Evolutionary conservation across 2,329 filamentous ascomycete genomes (phyloP).

Genomic region (Aureobasidium sp.): DNA sequence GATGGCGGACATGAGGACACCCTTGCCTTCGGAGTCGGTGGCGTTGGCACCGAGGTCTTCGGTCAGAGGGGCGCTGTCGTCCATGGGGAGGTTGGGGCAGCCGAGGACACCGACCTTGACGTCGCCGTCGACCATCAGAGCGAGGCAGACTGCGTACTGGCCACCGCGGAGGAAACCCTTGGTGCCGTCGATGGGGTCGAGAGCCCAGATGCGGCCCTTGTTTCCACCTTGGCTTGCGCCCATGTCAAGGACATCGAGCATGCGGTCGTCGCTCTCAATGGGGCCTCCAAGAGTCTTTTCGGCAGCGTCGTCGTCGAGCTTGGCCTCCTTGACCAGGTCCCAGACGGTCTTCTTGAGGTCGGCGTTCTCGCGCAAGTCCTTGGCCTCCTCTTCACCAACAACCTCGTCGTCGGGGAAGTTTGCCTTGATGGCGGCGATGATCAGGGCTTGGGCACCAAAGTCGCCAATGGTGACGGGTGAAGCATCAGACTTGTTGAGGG

Average conservation of each 20-base stretch:
- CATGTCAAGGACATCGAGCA: constrained; percentile 50
- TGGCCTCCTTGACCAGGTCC: constrained; percentile 66
- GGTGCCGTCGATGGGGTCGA: constrained; percentile 96
- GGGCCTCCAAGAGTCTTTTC: constrained; percentile 62
- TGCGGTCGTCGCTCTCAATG: constrained; percentile 54
- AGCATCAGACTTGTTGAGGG: constrained; percentile 86
- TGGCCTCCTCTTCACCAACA: constrained; percentile 90
- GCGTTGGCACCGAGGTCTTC: constrained; percentile 66
- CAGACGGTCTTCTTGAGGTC: constrained; percentile 69
- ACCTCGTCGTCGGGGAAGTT: constrained; percentile 88
- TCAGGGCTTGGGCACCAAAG: constrained; percentile 93
- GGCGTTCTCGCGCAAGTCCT: constrained; percentile 62
- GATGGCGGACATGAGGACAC: constrained; percentile 82
- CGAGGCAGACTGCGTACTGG: constrained; percentile 94
- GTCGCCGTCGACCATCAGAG: constrained; percentile 82
- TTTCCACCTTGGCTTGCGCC: constrained; percentile 61
- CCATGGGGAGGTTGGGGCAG: constrained; percentile 88
- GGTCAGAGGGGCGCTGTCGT: constrained; percentile 64
- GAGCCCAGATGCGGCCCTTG: constrained; percentile 80
- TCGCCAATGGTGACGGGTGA: constrained; percentile 97
- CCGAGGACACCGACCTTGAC: constrained; percentile 91
- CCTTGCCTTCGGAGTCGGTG: constrained; percentile 64
- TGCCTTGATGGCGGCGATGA: constrained; percentile 80
- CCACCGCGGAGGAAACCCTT: constrained; percentile 94
- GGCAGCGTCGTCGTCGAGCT: constrained; percentile 56